Evolutionary conservation across 2,329 filamentous ascomycete species (phyloP).

Genomic region (Parascedosporium putredinis): DNA sequence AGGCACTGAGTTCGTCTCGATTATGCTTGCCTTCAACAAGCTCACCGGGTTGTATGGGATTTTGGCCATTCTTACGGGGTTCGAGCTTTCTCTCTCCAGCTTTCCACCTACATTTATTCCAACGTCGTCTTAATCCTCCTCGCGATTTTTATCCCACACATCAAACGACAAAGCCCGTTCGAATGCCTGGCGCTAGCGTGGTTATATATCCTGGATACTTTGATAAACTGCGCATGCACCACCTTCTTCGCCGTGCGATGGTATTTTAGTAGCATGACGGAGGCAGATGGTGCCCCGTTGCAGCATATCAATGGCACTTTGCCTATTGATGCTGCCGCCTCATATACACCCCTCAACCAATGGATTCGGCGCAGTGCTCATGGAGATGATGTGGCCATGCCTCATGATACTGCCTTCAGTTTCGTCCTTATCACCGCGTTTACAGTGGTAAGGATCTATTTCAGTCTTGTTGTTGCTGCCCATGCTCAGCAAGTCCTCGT

Average conservation of each 20-base stretch:
- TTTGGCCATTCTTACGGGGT: constrained; percentile 79
- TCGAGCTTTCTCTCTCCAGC: constrained; percentile 70
- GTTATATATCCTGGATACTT: constrained; percentile 73
- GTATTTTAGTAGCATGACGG: constrained; percentile 59
- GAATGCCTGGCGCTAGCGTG: constrained; percentile 74
- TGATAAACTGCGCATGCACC: constrained; percentile 75
- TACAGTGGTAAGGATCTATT: constrained; percentile 71
- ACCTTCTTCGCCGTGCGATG: constrained; percentile 71
- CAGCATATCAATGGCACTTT: not conserved
- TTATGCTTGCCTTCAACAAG: constrained; percentile 84
- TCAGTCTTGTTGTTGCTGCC: constrained; percentile 71
- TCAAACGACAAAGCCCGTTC: constrained; percentile 67
- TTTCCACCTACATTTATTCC: constrained; percentile 88
- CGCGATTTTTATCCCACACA: constrained; percentile 64
- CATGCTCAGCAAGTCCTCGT: constrained; percentile 70
- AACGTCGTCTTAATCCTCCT: constrained; percentile 58
- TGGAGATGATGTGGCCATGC: constrained; percentile 15
- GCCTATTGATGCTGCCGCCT: not conserved
- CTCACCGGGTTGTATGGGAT: constrained; percentile 83
- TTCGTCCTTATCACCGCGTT: constrained; percentile 65
- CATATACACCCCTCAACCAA: not conserved
- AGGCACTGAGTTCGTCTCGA: constrained; percentile 73
- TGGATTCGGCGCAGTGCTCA: constrained; percentile 12
- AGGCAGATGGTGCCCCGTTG: constrained; percentile 7
- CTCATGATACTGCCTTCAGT: constrained; percentile 59